These are phyloP conservation scores for Strigomonas culicis DNA, from an alignment of 208 protist genomes.

Conservation along the genomic window DNA sequence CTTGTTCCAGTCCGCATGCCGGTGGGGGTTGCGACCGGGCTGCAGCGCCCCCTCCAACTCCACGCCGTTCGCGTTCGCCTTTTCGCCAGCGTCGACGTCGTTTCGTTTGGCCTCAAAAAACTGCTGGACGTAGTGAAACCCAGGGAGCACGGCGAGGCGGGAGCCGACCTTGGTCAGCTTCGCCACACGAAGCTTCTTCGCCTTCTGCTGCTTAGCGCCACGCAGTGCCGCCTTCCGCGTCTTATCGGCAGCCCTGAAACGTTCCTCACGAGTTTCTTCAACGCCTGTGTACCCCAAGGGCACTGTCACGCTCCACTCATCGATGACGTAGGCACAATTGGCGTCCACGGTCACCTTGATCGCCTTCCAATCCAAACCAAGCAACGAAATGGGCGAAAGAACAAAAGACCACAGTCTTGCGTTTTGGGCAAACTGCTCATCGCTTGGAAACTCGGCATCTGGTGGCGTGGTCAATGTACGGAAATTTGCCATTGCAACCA, in stretches of 20 bases:
- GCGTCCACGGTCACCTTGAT: constrained; percentile 25
- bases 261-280: not conserved
- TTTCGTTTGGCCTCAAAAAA: constrained; percentile 6
- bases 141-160: constrained; percentile 34
- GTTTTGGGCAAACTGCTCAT: too few relatives aligned
- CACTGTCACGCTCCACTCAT: constrained; percentile 33
- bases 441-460: too few relatives aligned
- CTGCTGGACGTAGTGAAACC: constrained; percentile 23
- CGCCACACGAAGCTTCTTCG: constrained; percentile 9
- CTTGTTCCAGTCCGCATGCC: too few relatives aligned
- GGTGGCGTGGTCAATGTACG: too few relatives aligned
- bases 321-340: constrained; percentile 34
- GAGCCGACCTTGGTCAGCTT: constrained; percentile 27
- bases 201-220: not conserved
- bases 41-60: too few relatives aligned
- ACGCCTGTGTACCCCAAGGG: constrained; percentile 4
- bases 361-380: constrained; percentile 38
- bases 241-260: not conserved
- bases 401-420: constrained; percentile 33
- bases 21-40: too few relatives aligned
- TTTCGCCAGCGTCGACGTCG: too few relatives aligned
- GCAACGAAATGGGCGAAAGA: constrained; percentile 27
- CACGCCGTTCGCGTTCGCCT: too few relatives aligned
- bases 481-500: too few relatives aligned
- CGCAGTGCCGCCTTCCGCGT: not conserved